Percentiles rank a stretch among this genome's conserved stretches.
These are phyloP conservation scores for Mycena floridula DNA, from an alignment of 768 basidiomycete genomes.

Conservation along the genomic window DNA sequence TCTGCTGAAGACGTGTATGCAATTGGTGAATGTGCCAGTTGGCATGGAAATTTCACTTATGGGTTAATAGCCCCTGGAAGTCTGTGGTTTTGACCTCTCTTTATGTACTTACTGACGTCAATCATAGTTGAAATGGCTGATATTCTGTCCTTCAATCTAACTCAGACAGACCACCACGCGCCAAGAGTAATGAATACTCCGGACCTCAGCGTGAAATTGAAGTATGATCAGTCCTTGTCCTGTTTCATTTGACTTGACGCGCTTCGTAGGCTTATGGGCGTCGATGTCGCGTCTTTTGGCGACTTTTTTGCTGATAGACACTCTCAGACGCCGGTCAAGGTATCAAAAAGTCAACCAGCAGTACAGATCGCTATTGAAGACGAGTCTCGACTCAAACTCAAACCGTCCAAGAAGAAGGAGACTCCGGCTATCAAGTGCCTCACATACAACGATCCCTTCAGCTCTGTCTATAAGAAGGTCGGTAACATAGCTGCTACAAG, in stretches of 20 bases:
- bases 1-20: conserved; percentile 58
- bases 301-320: conserved; percentile 63
- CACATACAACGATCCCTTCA: conserved; percentile 68
- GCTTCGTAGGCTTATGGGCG: conserved; percentile 40
- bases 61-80: conserved; percentile 72
- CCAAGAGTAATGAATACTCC: conserved; percentile 43
- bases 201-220: conserved; percentile 67
- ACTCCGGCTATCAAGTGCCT: conserved; percentile 48
- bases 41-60: conserved; percentile 61
- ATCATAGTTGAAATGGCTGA: conserved; percentile 62
- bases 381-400: neutral
- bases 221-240: conserved; percentile 22
- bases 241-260: neutral
- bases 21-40: conserved; percentile 72
- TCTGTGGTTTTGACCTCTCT: conserved; percentile 11
- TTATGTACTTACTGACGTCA: neutral
- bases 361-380: neutral
- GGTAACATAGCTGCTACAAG: too few relatives aligned
- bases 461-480: conserved; percentile 65
- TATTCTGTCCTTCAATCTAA: conserved; percentile 67
- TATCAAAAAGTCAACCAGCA: neutral
- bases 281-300: conserved; percentile 66
- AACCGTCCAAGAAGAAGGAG: conserved; percentile 1
- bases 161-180: conserved; percentile 35
- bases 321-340: conserved; percentile 4